These are phyloP conservation scores for Fusarium udum DNA, from an alignment of 2,329 filamentous ascomycete species.

Conservation along the genomic window DNA sequence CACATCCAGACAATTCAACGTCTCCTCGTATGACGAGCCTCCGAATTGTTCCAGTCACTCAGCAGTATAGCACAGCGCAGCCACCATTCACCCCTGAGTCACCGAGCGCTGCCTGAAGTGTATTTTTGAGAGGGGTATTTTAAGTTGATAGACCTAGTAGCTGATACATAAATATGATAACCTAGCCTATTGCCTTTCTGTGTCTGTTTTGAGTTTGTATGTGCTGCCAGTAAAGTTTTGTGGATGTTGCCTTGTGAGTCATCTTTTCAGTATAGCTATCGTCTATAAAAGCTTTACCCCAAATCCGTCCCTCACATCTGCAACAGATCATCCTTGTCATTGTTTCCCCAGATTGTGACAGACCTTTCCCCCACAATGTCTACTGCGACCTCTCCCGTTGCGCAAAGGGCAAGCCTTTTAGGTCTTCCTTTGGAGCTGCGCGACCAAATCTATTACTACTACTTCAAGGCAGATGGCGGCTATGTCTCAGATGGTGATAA, in stretches of 20 bases:
- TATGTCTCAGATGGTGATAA: rapidly evolving
- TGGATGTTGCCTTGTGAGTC: neutral
- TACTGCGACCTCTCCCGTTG: neutral
- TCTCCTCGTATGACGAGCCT: neutral
- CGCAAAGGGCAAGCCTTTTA: neutral
- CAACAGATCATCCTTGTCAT: neutral
- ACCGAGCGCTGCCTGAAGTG: neutral
- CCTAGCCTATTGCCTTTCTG: neutral
- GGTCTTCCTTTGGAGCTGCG: neutral
- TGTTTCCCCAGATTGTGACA: neutral
- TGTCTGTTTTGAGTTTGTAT: neutral
- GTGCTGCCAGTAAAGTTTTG: neutral
- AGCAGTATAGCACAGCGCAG: neutral
- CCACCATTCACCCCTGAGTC: neutral
- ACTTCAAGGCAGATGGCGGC: neutral
- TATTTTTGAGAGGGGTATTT: neutral
- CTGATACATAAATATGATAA: neutral
- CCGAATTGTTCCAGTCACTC: neutral
- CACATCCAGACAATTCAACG: neutral
- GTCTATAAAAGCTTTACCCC: neutral
- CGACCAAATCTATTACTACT: neutral
- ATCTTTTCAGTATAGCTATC: neutral
- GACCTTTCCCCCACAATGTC: neutral
- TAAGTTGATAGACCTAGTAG: neutral
- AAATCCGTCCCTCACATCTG: neutral